phyloP scores from a whole-genome alignment of 208 protist genomes.

The Borovskyia barvae region DNA sequence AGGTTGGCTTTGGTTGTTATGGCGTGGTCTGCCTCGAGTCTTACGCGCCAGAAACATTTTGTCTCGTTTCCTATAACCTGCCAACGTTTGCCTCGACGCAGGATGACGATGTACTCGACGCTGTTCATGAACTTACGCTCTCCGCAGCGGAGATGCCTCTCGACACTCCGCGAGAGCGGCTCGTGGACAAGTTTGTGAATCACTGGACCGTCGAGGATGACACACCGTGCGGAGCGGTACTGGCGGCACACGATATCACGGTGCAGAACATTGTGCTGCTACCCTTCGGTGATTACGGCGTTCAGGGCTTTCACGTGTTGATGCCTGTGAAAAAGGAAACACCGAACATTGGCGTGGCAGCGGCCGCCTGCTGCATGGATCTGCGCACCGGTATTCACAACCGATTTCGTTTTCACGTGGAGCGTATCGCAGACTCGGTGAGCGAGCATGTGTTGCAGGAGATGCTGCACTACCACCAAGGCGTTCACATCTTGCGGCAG shows the following conservation, averaged over 20 bases:
- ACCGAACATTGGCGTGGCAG: conserved; percentile 82
- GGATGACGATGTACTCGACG: conserved; percentile 77
- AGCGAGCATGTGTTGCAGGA: conserved; percentile 85
- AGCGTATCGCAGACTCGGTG: conserved; percentile 84
- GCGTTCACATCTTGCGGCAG: conserved; percentile 82
- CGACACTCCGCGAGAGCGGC: conserved; percentile 44
- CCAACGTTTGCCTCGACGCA: conserved; percentile 58
- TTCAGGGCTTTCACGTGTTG: conserved; percentile 79
- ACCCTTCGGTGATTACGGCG: conserved; percentile 81
- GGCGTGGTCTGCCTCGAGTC: conserved; percentile 81
- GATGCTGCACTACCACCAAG: conserved; percentile 81
- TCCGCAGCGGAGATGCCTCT: conserved; percentile 83
- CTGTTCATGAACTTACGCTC: conserved; percentile 84
- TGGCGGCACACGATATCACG: conserved; percentile 57
- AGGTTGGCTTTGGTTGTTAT: conserved; percentile 58
- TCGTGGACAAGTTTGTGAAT: conserved; percentile 61
- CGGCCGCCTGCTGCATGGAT: conserved; percentile 84
- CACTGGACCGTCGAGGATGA: conserved; percentile 80
- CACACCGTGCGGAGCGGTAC: conserved; percentile 38
- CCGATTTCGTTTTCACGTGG: conserved; percentile 88
- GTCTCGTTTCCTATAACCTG: conserved; percentile 73
- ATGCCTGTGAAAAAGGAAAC: conserved; percentile 63
- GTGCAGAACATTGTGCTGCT: conserved; percentile 70
- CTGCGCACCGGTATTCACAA: conserved; percentile 89
- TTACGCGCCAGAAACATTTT: conserved; percentile 87